Percentiles rank a stretch among this genome's conserved stretches.
These are phyloP conservation scores for Termitomyces bulborhizus DNA, from an alignment of 768 basidiomycete species.

Conservation along the genomic window DNA sequence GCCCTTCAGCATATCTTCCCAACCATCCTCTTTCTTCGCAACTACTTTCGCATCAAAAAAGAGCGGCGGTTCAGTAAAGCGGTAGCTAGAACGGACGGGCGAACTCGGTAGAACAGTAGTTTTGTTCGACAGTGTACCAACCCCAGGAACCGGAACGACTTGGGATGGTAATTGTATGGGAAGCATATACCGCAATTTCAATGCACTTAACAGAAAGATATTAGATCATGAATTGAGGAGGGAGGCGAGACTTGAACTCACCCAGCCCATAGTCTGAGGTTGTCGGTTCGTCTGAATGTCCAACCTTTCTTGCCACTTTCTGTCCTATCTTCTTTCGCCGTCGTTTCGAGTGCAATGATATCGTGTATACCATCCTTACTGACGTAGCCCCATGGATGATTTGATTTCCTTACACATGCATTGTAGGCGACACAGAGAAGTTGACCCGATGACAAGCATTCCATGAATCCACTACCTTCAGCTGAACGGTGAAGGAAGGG, in stretches of 20 bases:
- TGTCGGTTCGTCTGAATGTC: constrained; percentile 86
- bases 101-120: constrained; percentile 22
- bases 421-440: constrained; percentile 81
- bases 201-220: constrained; percentile 40
- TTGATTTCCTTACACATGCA: constrained; percentile 69
- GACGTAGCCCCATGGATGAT: constrained; percentile 86
- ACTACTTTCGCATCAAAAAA: constrained; percentile 70
- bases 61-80: constrained; percentile 42
- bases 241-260: constrained; percentile 29
- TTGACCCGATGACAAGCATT: constrained; percentile 67
- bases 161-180: constrained; percentile 54
- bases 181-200: constrained; percentile 78
- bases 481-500: constrained; percentile 27
- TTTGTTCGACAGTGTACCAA: constrained; percentile 12
- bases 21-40: constrained; percentile 69
- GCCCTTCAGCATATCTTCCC: constrained; percentile 74
- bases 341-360: constrained; percentile 58
- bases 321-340: constrained; percentile 27
- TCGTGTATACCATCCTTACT: constrained; percentile 74
- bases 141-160: constrained; percentile 14
- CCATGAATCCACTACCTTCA: constrained; percentile 38
- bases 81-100: constrained; percentile 25
- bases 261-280: constrained; percentile 82
- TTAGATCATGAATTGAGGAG: background rate
- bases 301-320: constrained; percentile 54